Evolutionary conservation across 2,329 filamentous ascomycete genomes (phyloP).

Genomic region (Arthrobotrys sphaeroides): DNA sequence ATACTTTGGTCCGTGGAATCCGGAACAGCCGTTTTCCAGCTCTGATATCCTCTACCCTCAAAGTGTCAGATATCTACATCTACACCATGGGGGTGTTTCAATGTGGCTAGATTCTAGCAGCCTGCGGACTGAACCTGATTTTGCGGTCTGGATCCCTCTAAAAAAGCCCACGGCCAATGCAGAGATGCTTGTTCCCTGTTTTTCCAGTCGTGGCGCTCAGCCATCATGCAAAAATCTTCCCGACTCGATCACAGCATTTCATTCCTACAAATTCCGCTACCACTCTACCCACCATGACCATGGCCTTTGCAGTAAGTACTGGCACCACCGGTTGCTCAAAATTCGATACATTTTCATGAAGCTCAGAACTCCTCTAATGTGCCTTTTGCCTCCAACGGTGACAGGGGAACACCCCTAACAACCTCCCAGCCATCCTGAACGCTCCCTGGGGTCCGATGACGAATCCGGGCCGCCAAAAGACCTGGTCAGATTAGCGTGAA

Average conservation of each 20-base stretch:
- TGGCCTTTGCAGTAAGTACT: background rate
- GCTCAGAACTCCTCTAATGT: background rate
- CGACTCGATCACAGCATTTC: slow-evolving; percentile 15
- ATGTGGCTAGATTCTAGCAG: background rate
- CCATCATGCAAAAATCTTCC: slow-evolving; percentile 42
- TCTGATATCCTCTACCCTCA: background rate
- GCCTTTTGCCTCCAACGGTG: background rate
- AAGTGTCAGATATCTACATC: slow-evolving; percentile 16
- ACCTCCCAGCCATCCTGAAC: background rate
- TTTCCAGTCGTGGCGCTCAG: slow-evolving; percentile 34
- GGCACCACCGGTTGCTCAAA: no score
- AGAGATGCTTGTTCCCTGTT: slow-evolving; percentile 36
- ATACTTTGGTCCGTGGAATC: slow-evolving; percentile 11
- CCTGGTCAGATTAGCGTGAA: slow-evolving; percentile 23
- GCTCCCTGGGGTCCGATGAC: slow-evolving; percentile 29
- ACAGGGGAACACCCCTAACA: background rate
- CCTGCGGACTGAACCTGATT: background rate
- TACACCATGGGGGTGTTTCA: slow-evolving; percentile 7
- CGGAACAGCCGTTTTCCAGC: background rate
- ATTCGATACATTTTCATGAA: background rate
- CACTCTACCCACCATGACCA: background rate
- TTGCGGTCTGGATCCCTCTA: slow-evolving; percentile 34
- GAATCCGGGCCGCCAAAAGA: slow-evolving; percentile 41
- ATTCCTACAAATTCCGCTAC: background rate
- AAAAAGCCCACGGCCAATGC: background rate